Conservation (phyloP, 208 protist species). For the Kentomonas sorsogonicus region DNA sequence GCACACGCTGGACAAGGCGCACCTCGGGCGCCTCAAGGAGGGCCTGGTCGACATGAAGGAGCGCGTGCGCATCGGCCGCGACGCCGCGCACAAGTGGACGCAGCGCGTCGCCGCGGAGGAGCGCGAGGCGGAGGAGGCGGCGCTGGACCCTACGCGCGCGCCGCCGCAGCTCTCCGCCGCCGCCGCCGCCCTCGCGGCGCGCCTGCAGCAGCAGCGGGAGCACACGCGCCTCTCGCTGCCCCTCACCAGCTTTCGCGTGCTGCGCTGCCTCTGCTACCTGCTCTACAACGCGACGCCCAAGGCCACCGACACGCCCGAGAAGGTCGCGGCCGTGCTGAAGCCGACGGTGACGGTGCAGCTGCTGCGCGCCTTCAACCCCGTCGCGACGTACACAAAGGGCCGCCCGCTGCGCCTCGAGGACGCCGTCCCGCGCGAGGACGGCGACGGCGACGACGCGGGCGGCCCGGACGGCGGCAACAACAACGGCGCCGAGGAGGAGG, state of each 20-base stretch:
- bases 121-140: slow-evolving; percentile 22
- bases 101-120: slow-evolving; percentile 19
- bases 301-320: slow-evolving; percentile 46
- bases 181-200: slow-evolving; percentile 24
- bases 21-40: slow-evolving; percentile 54
- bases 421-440: slow-evolving; percentile 16
- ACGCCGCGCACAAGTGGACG: slow-evolving; percentile 32
- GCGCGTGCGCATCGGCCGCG: slow-evolving; percentile 38
- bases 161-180: slow-evolving; percentile 26
- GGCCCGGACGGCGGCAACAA: slow-evolving; percentile 9
- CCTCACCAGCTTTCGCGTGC: slow-evolving; percentile 54
- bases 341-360: slow-evolving; percentile 65
- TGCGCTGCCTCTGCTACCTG: slow-evolving; percentile 74
- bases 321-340: slow-evolving; percentile 80
- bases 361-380: slow-evolving; percentile 75
- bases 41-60: slow-evolving; percentile 40
- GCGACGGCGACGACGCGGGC: slow-evolving; percentile 12
- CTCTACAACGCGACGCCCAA: slow-evolving; percentile 67
- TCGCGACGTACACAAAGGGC: slow-evolving; percentile 50
- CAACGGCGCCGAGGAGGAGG: slow-evolving; percentile 16
- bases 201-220: slow-evolving; percentile 25
- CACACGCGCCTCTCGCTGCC: slow-evolving; percentile 45
- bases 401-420: slow-evolving; percentile 40
- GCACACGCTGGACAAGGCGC: slow-evolving; percentile 46
- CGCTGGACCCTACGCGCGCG: slow-evolving; percentile 11